These are phyloP conservation scores for Phytopythium kandeliae DNA, from an alignment of 352 stramenopile species.

Conservation along the genomic window DNA sequence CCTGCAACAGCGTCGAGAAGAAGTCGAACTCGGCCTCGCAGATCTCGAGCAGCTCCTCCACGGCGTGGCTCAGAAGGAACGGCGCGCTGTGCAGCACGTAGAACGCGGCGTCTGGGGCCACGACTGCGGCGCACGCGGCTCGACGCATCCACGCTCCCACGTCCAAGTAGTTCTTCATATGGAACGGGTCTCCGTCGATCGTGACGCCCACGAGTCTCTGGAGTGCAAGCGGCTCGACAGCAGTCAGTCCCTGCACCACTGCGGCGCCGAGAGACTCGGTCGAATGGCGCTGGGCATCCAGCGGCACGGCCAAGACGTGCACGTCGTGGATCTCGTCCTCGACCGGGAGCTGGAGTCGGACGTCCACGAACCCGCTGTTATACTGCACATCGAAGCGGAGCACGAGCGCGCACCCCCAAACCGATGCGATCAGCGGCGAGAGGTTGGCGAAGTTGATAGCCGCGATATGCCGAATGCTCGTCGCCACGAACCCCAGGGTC, in stretches of 20 bases:
- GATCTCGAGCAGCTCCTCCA: conserved; percentile 38
- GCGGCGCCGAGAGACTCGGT: conserved; percentile 17
- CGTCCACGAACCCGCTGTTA: conserved; percentile 31
- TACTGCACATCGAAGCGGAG: conserved; percentile 30
- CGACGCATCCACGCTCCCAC: conserved; percentile 23
- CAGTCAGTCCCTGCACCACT: conserved; percentile 22
- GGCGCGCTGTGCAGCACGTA: conserved; percentile 36
- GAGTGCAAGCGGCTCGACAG: conserved; percentile 24
- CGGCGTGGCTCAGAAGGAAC: conserved; percentile 33
- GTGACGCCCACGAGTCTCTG: conserved; percentile 44
- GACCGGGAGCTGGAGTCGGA: conserved; percentile 30
- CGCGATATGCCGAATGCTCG: conserved; percentile 26
- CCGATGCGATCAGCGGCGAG: conserved; percentile 21
- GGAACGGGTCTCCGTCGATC: conserved; percentile 39
- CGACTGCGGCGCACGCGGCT: conserved; percentile 9
- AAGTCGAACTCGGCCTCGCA: conserved; percentile 35
- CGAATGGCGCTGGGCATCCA: conserved; percentile 27
- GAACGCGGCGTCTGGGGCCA: conserved; percentile 14
- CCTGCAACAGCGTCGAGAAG: conserved; percentile 21
- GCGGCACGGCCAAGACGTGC: conserved; percentile 30
- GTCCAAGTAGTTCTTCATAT: conserved; percentile 30
- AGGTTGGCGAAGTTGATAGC: conserved; percentile 31
- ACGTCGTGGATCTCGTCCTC: conserved; percentile 44
- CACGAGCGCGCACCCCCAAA: conserved; percentile 39
- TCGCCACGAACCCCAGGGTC: conserved; percentile 2